phyloP scores from a whole-genome alignment of 2,329 filamentous ascomycete genomes.

The Microdochium paspali region DNA sequence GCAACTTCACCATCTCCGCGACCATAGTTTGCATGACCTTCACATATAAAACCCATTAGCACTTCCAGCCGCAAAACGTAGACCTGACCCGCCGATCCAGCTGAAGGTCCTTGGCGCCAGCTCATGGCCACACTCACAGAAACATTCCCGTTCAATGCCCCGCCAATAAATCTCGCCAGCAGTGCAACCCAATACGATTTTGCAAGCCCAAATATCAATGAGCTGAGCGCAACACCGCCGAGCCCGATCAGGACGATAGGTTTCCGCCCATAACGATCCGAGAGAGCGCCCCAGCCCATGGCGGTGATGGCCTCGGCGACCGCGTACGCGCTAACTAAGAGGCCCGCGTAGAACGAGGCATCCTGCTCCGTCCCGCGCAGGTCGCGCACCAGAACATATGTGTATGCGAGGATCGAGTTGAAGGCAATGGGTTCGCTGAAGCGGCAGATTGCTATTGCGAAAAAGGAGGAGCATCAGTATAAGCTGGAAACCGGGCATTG shows the following conservation, averaged over 20 bases:
- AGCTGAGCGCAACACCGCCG: slow-evolving; percentile 26
- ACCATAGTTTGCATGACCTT: slow-evolving; percentile 31
- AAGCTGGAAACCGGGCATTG: too few relatives aligned
- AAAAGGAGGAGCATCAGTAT: too few relatives aligned
- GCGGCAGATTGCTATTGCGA: slow-evolving; percentile 29
- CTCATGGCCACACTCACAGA: slow-evolving; percentile 13
- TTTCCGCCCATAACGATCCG: slow-evolving; percentile 28
- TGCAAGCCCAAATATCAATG: slow-evolving; percentile 30
- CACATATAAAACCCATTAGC: background rate
- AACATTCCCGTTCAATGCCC: slow-evolving; percentile 28
- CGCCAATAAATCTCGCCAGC: slow-evolving; percentile 28
- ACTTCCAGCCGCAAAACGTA: background rate
- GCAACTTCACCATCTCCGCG: slow-evolving; percentile 29
- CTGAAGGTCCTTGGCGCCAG: background rate
- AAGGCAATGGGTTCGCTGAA: slow-evolving; percentile 35
- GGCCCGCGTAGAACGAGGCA: slow-evolving; percentile 38
- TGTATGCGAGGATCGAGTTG: slow-evolving; percentile 34
- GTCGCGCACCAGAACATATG: slow-evolving; percentile 29
- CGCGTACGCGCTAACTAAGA: slow-evolving; percentile 34
- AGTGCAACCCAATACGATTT: slow-evolving; percentile 31
- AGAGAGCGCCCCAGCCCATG: slow-evolving; percentile 30
- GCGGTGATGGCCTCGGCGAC: slow-evolving; percentile 31
- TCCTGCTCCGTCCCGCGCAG: slow-evolving; percentile 26
- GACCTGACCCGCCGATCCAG: too few relatives aligned
- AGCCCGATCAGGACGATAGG: slow-evolving; percentile 24